Percentiles rank a stretch among this genome's conserved stretches.
These are phyloP conservation scores for Paraglomus occultum DNA, from an alignment of 192 early-diverging fungal genomes.

Conservation along the genomic window DNA sequence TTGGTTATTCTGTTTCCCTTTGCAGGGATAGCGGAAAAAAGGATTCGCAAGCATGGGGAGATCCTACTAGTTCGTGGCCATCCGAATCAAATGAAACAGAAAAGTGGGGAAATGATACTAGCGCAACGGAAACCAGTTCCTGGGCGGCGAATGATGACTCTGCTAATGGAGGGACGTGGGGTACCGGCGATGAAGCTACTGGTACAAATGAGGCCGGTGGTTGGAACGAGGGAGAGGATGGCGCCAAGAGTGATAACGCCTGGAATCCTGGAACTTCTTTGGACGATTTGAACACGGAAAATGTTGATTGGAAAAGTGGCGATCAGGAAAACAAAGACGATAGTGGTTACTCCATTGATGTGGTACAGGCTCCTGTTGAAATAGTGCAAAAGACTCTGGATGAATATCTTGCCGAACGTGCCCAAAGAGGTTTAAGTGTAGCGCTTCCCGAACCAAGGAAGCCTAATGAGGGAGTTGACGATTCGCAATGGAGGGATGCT, in stretches of 20 bases:
- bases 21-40: slow-evolving; percentile 86
- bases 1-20: slow-evolving; percentile 13
- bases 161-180: not conserved
- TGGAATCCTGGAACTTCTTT: not conserved
- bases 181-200: slow-evolving; percentile 37
- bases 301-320: slow-evolving; percentile 14
- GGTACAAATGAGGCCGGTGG: slow-evolving; percentile 36
- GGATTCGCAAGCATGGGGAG: slow-evolving; percentile 82
- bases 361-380: slow-evolving; percentile 63
- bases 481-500: slow-evolving; percentile 77
- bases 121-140: not conserved
- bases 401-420: slow-evolving; percentile 79
- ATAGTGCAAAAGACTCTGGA: slow-evolving; percentile 83
- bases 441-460: slow-evolving; percentile 64
- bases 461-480: slow-evolving; percentile 87
- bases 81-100: slow-evolving; percentile 54
- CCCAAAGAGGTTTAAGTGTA: slow-evolving; percentile 57
- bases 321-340: slow-evolving; percentile 29
- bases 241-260: slow-evolving; percentile 36
- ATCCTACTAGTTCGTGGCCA: slow-evolving; percentile 53
- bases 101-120: slow-evolving; percentile 36
- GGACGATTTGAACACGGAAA: not conserved
- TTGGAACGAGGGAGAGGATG: slow-evolving; percentile 41
- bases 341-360: slow-evolving; percentile 39
- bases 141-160: not conserved